Evolutionary conservation across 2,329 filamentous ascomycete species (phyloP), one percentile per base, ranked within the genome.

Genomic region (Cladosporium halotolerans): DNA sequence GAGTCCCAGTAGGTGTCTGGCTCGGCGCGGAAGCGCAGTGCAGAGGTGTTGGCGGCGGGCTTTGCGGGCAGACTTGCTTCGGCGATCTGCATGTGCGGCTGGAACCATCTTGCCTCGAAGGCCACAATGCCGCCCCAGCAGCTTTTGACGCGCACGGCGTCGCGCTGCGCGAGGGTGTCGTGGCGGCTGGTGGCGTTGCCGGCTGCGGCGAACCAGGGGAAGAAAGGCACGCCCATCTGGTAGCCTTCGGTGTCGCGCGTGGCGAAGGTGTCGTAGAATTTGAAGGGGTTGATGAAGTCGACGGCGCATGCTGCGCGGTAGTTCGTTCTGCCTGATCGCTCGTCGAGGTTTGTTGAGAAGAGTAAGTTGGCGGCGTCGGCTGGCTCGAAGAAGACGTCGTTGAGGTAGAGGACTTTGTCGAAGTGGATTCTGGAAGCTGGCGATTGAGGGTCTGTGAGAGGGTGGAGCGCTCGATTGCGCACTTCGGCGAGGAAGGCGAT

Each of bases 101-200:
- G 79, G 44, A 85, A 79, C 67, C 79, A 82, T 44, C 71, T 70
- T 1, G 80, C 82, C 63, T 84, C 78, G 68, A 84, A 84, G 2
- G 81, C 81, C 2, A 82, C 83, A 80, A 89, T 89, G 18, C 87
- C 87, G 49, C 85, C 84, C 87, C 86, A 90, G 69, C 87, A 90
- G 58, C 83, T 84, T 61, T 79, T 80, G 1, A 89, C 86, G 8
- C 82, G 78, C 1, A 90, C 85, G 0, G 85, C 80, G 59, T 84
- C 81, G 36, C 67, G 76, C 52, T 81, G 79, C 0, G 72, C 72
- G 1, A 87, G 67, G 14, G 89, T 82, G 64, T 86, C 85, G 4
- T 75, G 72, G 42, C 85, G 76, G 70, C 70, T 74, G n/a, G 61
- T 65, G 0, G 73, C 81, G 11, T 76, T 66, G 1, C 79, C 79